These are phyloP conservation scores for Musa schizocarpa DNA, from an alignment of 176 grass and related monocot genomes.

Conservation along the genomic window DNA sequence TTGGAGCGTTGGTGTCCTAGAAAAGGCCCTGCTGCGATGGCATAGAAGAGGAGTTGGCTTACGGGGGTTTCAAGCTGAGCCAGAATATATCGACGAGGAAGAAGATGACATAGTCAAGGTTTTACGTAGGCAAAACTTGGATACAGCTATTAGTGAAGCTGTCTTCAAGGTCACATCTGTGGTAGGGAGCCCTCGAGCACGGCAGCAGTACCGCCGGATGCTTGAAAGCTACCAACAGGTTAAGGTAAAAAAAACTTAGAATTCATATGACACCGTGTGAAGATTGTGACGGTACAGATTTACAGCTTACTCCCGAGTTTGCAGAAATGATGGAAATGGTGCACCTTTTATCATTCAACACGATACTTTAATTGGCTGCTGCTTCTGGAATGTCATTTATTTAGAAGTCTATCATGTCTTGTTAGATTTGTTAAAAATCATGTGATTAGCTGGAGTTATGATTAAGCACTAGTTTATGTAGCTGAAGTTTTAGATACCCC, in stretches of 20 bases:
- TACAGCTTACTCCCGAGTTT: neutral
- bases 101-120: slow-evolving; percentile 45
- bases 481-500: neutral
- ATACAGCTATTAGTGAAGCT: slow-evolving; percentile 57
- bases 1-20: slow-evolving; percentile 49
- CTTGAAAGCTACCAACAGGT: slow-evolving; percentile 45
- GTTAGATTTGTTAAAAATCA: too few relatives aligned
- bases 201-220: slow-evolving; percentile 69
- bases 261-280: neutral
- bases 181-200: slow-evolving; percentile 33
- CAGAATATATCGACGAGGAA: slow-evolving; percentile 43
- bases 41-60: slow-evolving; percentile 53
- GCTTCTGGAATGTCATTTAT: neutral
- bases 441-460: too few relatives aligned
- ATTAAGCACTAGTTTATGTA: too few relatives aligned
- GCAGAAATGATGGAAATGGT: too few relatives aligned
- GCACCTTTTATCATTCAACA: neutral
- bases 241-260: slow-evolving; percentile 34
- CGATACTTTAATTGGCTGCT: neutral
- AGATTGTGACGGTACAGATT: neutral
- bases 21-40: slow-evolving; percentile 77
- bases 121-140: slow-evolving; percentile 71
- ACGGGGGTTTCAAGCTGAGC: slow-evolving; percentile 36
- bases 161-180: slow-evolving; percentile 57
- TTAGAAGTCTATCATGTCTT: neutral